A percentile compares a stretch with the other conserved stretches of the same genome.
phyloP scores from a whole-genome alignment of 805 yeast species.

The Monosporozyma unispora region DNA sequence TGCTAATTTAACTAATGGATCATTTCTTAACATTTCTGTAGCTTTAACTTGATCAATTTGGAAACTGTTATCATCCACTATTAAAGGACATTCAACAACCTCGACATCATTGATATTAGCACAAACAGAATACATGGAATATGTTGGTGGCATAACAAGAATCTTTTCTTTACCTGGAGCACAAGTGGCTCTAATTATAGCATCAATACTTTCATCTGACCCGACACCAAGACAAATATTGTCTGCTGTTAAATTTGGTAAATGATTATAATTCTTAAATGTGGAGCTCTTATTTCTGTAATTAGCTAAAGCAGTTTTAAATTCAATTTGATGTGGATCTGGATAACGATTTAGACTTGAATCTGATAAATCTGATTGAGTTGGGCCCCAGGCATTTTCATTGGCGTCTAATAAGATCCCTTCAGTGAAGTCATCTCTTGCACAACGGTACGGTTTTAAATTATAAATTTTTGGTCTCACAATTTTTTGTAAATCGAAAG shows the following conservation, averaged over 20 bases:
- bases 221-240: constrained; percentile 94
- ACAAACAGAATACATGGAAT: constrained; percentile 93
- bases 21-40: constrained; percentile 41
- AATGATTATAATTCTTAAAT: constrained; percentile 11
- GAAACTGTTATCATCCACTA: constrained; percentile 46
- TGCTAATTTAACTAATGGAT: constrained; percentile 58
- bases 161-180: constrained; percentile 76
- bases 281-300: constrained; percentile 47
- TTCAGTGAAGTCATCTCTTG: constrained; percentile 85
- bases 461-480: constrained; percentile 78
- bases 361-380: constrained; percentile 38
- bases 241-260: constrained; percentile 38
- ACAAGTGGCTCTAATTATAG: constrained; percentile 76
- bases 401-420: constrained; percentile 92
- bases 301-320: constrained; percentile 62
- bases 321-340: constrained; percentile 82
- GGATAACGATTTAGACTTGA: constrained; percentile 88
- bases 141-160: constrained; percentile 87
- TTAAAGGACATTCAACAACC: constrained; percentile 62
- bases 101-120: constrained; percentile 85
- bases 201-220: constrained; percentile 91
- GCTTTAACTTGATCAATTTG: constrained; percentile 53
- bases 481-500: constrained; percentile 30
- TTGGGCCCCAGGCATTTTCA: constrained; percentile 90
- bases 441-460: constrained; percentile 90